phyloP scores from a whole-genome alignment of 148 eudicot species.

The Heliosperma pusillum region DNA sequence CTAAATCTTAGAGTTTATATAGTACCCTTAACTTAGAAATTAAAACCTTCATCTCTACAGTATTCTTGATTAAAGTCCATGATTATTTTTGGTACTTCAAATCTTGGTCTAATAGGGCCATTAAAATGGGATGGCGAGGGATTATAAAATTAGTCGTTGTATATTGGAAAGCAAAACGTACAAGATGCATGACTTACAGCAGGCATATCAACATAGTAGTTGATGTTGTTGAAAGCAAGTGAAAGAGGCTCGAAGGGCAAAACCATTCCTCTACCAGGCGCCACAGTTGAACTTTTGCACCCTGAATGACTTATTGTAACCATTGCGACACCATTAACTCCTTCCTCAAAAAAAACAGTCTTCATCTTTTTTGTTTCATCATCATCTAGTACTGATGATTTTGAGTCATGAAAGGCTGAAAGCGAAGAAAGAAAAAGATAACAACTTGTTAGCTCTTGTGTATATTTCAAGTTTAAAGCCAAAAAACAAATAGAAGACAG shows the following conservation, averaged over 20 bases:
- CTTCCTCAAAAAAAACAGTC: constrained; percentile 16
- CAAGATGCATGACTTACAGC: constrained; percentile 36
- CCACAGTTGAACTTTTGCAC: constrained; percentile 20
- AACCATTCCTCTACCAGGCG: constrained; percentile 46
- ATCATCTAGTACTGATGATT: constrained; percentile 35
- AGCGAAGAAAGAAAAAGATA: background rate
- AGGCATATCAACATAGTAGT: constrained; percentile 63
- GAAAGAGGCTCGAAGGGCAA: constrained; percentile 65
- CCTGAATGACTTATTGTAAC: constrained; percentile 20
- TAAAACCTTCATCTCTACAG: too few species aligned
- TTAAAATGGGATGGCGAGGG: background rate
- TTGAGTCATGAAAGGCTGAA: constrained; percentile 61
- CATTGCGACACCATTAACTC: constrained; percentile 28
- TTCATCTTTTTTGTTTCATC: constrained; percentile 24
- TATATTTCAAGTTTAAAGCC: background rate
- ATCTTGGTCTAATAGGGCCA: background rate
- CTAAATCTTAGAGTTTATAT: too few species aligned
- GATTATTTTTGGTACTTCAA: background rate
- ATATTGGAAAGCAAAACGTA: background rate
- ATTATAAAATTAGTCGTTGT: background rate
- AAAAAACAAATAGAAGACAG: constrained; percentile 6
- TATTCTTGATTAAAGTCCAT: background rate
- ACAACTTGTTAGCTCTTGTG: background rate
- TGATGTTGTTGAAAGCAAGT: constrained; percentile 57
- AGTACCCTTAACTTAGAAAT: too few species aligned